phyloP scores from a whole-genome alignment of 257 asterid species.

The Ehretia macrophylla region DNA sequence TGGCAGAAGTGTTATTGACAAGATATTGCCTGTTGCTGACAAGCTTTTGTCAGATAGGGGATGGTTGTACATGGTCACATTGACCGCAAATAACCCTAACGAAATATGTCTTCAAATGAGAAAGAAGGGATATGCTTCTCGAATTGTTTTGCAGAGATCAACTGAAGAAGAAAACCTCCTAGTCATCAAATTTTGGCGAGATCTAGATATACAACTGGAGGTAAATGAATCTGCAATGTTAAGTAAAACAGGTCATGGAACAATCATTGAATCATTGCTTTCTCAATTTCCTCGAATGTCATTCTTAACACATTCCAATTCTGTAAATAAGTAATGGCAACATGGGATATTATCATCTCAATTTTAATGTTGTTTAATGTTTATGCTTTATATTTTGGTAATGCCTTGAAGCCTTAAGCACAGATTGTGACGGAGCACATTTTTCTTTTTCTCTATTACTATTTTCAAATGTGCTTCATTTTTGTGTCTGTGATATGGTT shows the following conservation, averaged over 20 bases:
- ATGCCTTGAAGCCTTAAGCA: no score
- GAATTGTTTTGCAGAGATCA: constrained; percentile 73
- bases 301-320: constrained; percentile 21
- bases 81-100: constrained; percentile 63
- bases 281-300: constrained; percentile 32
- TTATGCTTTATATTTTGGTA: no score
- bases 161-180: constrained; percentile 95
- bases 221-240: constrained; percentile 24
- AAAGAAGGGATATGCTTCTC: constrained; percentile 75
- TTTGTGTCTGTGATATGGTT: no score
- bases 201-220: constrained; percentile 41
- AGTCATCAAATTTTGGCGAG: constrained; percentile 85
- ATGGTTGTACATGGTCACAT: constrained; percentile 79
- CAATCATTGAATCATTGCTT: constrained; percentile 20
- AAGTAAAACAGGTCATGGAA: constrained; percentile 23
- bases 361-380: neutral
- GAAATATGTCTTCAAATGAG: constrained; percentile 77
- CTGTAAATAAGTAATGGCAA: constrained; percentile 6
- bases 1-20: constrained; percentile 76
- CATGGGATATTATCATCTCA: neutral
- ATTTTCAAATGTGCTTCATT: no score
- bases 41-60: constrained; percentile 75
- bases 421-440: no score
- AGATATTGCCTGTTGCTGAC: constrained; percentile 80
- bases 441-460: no score